phyloP scores from a whole-genome alignment of 2,329 filamentous ascomycete genomes.

The Nemania serpens region DNA sequence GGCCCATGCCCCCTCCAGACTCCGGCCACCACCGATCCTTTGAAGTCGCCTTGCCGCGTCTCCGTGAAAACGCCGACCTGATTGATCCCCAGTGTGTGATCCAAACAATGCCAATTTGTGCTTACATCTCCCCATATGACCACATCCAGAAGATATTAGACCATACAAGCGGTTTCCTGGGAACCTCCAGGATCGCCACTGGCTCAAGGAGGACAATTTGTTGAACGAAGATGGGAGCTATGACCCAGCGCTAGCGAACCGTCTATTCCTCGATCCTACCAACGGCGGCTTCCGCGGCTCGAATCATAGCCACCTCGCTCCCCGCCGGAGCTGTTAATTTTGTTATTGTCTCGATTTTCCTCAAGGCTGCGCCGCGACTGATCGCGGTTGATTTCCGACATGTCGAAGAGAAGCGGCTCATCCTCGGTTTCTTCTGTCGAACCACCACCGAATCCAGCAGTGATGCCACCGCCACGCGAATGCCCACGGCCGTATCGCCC shows the following conservation, averaged over 20 bases:
- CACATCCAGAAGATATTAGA: conserved; percentile 18
- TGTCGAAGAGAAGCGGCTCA: conserved; percentile 72
- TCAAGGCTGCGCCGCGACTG: conserved; percentile 63
- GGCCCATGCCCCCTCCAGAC: conserved; percentile 34
- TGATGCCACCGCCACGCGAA: conserved; percentile 43
- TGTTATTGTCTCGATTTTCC: conserved; percentile 50
- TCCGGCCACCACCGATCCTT: conserved; percentile 29
- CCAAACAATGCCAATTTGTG: conserved; percentile 29
- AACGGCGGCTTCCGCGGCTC: conserved; percentile 36
- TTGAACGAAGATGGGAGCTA: background rate
- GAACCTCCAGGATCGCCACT: background rate
- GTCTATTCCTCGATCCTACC: conserved; percentile 25
- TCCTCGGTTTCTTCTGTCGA: conserved; percentile 62
- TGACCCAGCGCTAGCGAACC: background rate
- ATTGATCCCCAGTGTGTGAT: conserved; percentile 11
- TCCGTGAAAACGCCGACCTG: conserved; percentile 27
- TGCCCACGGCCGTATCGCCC: conserved; percentile 42
- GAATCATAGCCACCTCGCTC: conserved; percentile 48
- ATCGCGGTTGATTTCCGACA: conserved; percentile 69
- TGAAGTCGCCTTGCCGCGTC: conserved; percentile 17
- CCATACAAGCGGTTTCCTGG: background rate
- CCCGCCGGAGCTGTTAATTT: conserved; percentile 45
- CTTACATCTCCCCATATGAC: conserved; percentile 8
- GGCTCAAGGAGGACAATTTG: background rate
- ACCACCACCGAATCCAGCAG: conserved; percentile 49